These are phyloP conservation scores for Cryptococcus wingfieldii DNA, from an alignment of 1,284 basidiomycete species.

Conservation along the genomic window DNA sequence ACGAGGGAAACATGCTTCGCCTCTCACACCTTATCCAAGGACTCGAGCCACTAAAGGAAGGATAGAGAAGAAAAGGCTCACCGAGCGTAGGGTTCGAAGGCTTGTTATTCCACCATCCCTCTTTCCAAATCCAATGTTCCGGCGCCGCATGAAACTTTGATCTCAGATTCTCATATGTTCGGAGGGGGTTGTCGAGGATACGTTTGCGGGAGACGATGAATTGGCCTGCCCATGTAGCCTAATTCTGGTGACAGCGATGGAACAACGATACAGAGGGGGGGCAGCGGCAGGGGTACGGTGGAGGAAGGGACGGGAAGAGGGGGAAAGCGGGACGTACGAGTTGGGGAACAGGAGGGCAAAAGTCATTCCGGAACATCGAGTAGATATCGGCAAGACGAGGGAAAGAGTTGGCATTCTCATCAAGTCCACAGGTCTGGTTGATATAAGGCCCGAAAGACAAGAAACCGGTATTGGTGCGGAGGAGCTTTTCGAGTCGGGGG, in stretches of 20 bases:
- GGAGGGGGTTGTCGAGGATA: slow-evolving; percentile 24
- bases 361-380: slow-evolving; percentile 23
- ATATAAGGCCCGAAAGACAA: slow-evolving; percentile 43
- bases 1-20: too few relatives aligned
- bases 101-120: slow-evolving; percentile 35
- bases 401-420: slow-evolving; percentile 17
- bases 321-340: slow-evolving; percentile 8
- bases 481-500: slow-evolving; percentile 31
- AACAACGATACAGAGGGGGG: too few relatives aligned
- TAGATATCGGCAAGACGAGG: slow-evolving; percentile 34
- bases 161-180: slow-evolving; percentile 26
- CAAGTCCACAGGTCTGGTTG: slow-evolving; percentile 28
- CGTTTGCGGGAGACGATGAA: slow-evolving; percentile 36
- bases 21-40: too few relatives aligned
- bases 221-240: slow-evolving; percentile 43
- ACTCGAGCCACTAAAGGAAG: too few relatives aligned
- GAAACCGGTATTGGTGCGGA: slow-evolving; percentile 35
- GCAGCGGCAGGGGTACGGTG: too few relatives aligned
- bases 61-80: too few relatives aligned
- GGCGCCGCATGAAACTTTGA: slow-evolving; percentile 27
- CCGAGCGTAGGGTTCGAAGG: slow-evolving; percentile 34
- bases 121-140: slow-evolving; percentile 40
- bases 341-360: slow-evolving; percentile 24
- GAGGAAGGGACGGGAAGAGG: background rate
- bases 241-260: too few relatives aligned